Evolutionary conservation across 176 grass and related monocot species (phyloP), one percentile per base, ranked within the genome.

Genomic region (Avena insularis): DNA sequence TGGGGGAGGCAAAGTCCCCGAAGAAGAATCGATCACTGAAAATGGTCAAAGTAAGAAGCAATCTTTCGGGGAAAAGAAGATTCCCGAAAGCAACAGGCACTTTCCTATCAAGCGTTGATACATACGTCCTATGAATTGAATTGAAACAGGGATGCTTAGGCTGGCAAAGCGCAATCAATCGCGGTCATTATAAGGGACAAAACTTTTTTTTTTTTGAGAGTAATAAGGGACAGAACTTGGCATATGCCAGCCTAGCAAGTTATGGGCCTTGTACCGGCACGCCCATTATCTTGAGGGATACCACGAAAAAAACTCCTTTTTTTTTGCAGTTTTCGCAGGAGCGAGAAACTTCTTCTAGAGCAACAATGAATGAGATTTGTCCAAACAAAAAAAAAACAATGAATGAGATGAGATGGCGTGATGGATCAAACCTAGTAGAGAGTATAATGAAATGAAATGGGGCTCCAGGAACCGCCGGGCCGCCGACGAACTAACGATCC

Each of bases 201-300:
- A 50, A 6, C 23, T 23, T 23, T 23, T 23, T 23, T 23, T 23
- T 23, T 23, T 23, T 23, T 23, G n/a, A 23, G 23, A 23, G 23
- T 23, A 23, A 55, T 58, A 51, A 61, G 60, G 25, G 81, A 88
- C 89, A 75, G n/a, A 50, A 6, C 77, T 80, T 9, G 76, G 48
- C 57, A 70, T 51, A 80, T 81, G 86, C 50, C 86, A 85, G 58
- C 77, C 77, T 88, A 51, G 81, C 85, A 91, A 85, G 59, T 70
- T 51, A 90, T 40, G 40, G 59, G 69, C 4, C 15, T 48, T 60
- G 20, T 12, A 66, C 45, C 36, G 51, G 3, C 2, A 74, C 55
- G 43, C 45, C 17, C 50, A 50, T 48, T 88, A 91, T 86, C 90
- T 43, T 75, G 51, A 36, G 36, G 15, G 53, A 59, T 20, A 25